These are phyloP conservation scores for Gossypium anomalum DNA, from an alignment of 345 rosid species.

Conservation along the genomic window DNA sequence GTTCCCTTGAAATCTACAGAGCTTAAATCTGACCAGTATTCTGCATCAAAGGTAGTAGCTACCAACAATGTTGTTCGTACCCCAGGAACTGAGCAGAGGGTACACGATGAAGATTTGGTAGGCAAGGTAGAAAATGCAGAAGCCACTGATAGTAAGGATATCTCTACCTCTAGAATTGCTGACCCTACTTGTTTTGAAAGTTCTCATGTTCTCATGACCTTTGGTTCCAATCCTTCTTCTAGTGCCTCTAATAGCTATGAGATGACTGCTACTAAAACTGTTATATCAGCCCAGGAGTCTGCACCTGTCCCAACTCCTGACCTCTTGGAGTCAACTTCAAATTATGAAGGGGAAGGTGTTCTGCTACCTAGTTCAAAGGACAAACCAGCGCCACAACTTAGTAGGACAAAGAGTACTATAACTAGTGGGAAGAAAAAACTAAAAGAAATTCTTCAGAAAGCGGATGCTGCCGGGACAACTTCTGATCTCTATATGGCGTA, in stretches of 20 bases:
- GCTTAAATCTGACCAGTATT: conserved; percentile 22
- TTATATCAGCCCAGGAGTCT: conserved; percentile 24
- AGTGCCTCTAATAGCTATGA: conserved; percentile 12
- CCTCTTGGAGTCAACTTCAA: conserved; percentile 28
- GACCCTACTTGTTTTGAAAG: conserved; percentile 25
- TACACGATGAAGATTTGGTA: conserved; percentile 26
- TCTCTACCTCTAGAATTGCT: conserved; percentile 25
- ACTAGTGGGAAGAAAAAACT: conserved; percentile 47
- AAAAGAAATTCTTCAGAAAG: conserved; percentile 72
- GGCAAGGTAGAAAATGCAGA: conserved; percentile 22
- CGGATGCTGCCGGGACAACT: conserved; percentile 87
- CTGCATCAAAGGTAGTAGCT: conserved; percentile 14
- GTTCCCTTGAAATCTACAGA: conserved; percentile 22
- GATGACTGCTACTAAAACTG: conserved; percentile 15
- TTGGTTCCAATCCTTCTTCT: conserved; percentile 12
- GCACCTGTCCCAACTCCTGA: conserved; percentile 25
- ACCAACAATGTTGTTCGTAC: conserved; percentile 23
- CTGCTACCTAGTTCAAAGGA: conserved; percentile 43
- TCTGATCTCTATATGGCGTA: conserved; percentile 87
- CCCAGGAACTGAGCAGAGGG: conserved; percentile 29
- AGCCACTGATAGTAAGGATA: conserved; percentile 20
- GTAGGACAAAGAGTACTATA: conserved; percentile 40
- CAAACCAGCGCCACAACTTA: conserved; percentile 39
- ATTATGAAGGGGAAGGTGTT: conserved; percentile 28
- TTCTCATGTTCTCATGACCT: conserved; percentile 19